Base-by-base conservation (phyloP, 1,139 yeast genomes). In the Kazachstania sp. region DNA sequence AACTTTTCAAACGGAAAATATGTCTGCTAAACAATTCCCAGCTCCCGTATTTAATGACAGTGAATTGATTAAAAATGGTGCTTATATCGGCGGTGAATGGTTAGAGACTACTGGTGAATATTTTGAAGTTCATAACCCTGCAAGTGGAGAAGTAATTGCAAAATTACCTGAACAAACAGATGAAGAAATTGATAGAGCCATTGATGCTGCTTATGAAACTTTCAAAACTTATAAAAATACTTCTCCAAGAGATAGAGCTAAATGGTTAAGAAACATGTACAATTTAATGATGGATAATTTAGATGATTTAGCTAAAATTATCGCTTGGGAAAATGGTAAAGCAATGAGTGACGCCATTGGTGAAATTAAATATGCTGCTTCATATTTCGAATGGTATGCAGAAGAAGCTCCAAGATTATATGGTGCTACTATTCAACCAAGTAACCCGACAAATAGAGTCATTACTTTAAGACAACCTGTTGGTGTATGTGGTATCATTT, bases 401-500 rank as follows among this genome's bases (percentile, higher is more conserved):
- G 95, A 85, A 63, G 90, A 86, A 58, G 95, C 95, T 16, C 85
- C 90, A 43, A 73, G 95, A 53, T 65, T 78, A 42, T 77, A 82
- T 55, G 95, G 95, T 23, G 80, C 79, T 53, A 74, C 83, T 2
- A 81, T 86, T 50, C 83, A 80, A 46, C 83, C 95, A 2, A 68
- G 77, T 23, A 74, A 71, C 57, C 67, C 79, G 31, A 59, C 68
- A 34, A 78, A 74, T 61, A 74, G 88, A 57, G 83, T 84, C 41
- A 67, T 79, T 53, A 78, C 95, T 1, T 58, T 79, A 46, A 80
- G 81, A 61, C 88, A 84, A 63, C 95, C 95, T 15, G 75, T 90
- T 46, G 97, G 97, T 19, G 95, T 86, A 1, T 86, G 92, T 58
- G 96, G 95, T 29, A 79, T 90, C 51, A 73, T 90, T 57, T 86